Conservation (phyloP, 1,284 basidiomycete genomes). For the Malassezia nana region DNA sequence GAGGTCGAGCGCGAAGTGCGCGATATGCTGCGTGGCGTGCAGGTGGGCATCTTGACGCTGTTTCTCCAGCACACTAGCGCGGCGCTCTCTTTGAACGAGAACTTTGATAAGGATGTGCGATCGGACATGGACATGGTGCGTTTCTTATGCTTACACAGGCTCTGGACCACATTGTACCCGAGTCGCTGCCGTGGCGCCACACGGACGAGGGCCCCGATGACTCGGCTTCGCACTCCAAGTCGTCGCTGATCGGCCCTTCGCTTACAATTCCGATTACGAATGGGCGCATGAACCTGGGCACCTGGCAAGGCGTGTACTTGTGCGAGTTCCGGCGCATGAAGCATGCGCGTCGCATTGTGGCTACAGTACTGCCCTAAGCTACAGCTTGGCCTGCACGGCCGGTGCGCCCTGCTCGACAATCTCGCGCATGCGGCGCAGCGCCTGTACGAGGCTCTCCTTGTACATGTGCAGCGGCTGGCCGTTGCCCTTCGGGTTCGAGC, state of each 20-base stretch:
- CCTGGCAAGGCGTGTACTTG: slow-evolving; percentile 77
- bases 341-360: slow-evolving; percentile 63
- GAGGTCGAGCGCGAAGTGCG: slow-evolving; percentile 55
- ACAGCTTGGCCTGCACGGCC: slow-evolving; percentile 26
- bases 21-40: slow-evolving; percentile 65
- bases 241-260: slow-evolving; percentile 68
- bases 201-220: slow-evolving; percentile 61
- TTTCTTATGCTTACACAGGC: slow-evolving; percentile 39
- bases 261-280: slow-evolving; percentile 76
- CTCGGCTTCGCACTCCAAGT: slow-evolving; percentile 71
- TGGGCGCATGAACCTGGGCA: slow-evolving; percentile 70
- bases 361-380: slow-evolving; percentile 60
- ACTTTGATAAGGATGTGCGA: slow-evolving; percentile 60
- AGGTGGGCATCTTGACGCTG: slow-evolving; percentile 51
- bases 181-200: slow-evolving; percentile 73
- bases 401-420: slow-evolving; percentile 52
- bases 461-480: slow-evolving; percentile 65
- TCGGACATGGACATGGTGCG: slow-evolving; percentile 52
- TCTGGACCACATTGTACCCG: slow-evolving; percentile 68
- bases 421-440: slow-evolving; percentile 63
- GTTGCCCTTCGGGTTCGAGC: slow-evolving; percentile 44
- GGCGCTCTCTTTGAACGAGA: slow-evolving; percentile 76
- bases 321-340: slow-evolving; percentile 65
- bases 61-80: slow-evolving; percentile 80
- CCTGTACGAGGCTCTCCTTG: slow-evolving; percentile 59